Percentiles rank a stretch among this genome's conserved stretches.
Evolutionary conservation across 495 filamentous ascomycete genomes (phyloP).

Genomic region (Oleoguttula mirabilis): DNA sequence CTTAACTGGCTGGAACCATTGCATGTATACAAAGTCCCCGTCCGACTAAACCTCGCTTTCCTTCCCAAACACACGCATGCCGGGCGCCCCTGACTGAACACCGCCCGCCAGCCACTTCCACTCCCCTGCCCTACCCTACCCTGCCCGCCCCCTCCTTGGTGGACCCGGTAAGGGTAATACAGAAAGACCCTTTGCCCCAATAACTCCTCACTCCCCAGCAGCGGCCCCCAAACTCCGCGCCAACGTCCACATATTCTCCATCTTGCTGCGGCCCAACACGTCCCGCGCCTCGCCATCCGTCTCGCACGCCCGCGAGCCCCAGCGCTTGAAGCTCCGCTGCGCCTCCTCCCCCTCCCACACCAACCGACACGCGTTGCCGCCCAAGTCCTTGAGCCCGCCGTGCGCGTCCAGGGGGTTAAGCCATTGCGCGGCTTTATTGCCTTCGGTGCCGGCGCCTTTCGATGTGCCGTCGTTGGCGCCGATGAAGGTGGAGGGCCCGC

Average conservation of each 20-base stretch:
- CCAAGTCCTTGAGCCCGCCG: constrained; percentile 67
- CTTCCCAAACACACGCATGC: no score
- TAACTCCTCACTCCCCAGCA: no score
- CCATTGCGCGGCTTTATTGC: constrained; percentile 41
- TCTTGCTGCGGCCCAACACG: constrained; percentile 61
- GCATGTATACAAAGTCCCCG: no score
- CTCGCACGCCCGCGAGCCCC: constrained; percentile 75
- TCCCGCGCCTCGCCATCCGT: constrained; percentile 81
- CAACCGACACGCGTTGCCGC: constrained; percentile 63
- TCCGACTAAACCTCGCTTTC: no score
- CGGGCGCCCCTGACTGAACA: no score
- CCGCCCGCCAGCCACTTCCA: no score
- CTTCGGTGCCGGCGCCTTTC: constrained; percentile 10
- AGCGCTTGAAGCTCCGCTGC: constrained; percentile 65
- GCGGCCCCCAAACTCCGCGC: constrained; percentile 50
- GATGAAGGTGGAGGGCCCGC: constrained; percentile 35
- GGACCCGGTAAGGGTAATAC: no score
- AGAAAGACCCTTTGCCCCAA: no score
- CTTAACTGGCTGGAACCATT: no score
- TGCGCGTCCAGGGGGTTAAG: constrained; percentile 60
- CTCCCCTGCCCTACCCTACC: no score
- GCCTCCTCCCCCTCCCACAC: constrained; percentile 83
- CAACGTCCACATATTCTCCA: constrained; percentile 94
- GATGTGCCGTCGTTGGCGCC: constrained; percentile 6
- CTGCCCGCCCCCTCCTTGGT: no score